Percentiles rank a stretch among this genome's conserved stretches.
Evolutionary conservation across 192 early-diverging fungal species (phyloP).

Genomic region (Coemansia sp.): DNA sequence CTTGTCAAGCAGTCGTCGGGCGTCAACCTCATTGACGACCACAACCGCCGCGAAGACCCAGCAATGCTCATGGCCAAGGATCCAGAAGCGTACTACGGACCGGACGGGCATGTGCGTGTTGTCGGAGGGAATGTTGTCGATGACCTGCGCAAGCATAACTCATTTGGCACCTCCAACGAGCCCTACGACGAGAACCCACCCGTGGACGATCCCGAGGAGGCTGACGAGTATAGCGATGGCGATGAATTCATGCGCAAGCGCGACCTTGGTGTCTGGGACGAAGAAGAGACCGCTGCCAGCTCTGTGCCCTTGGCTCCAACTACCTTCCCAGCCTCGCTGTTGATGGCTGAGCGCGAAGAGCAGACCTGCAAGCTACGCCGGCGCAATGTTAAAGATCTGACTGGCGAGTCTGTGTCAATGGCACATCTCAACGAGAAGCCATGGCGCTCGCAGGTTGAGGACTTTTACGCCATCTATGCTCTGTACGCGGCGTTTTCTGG

Average conservation of each 20-base stretch:
- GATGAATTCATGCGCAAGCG: slow-evolving; percentile 57
- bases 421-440: slow-evolving; percentile 33
- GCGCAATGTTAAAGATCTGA: slow-evolving; percentile 23
- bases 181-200: slow-evolving; percentile 55
- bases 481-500: slow-evolving; percentile 41
- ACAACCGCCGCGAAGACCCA: slow-evolving; percentile 53
- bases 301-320: slow-evolving; percentile 16
- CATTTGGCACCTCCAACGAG: slow-evolving; percentile 33
- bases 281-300: slow-evolving; percentile 20
- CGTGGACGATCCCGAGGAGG: slow-evolving; percentile 50
- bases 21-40: slow-evolving; percentile 52
- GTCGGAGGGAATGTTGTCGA: slow-evolving; percentile 50
- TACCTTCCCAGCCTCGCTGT: not conserved
- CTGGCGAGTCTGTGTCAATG: slow-evolving; percentile 39
- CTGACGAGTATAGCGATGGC: slow-evolving; percentile 52
- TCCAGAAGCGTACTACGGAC: slow-evolving; percentile 47
- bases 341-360: not conserved
- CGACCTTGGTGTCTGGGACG: slow-evolving; percentile 28
- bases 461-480: slow-evolving; percentile 44
- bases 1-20: slow-evolving; percentile 50
- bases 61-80: slow-evolving; percentile 56
- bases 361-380: slow-evolving; percentile 5
- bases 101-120: slow-evolving; percentile 47
- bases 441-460: slow-evolving; percentile 50
- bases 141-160: slow-evolving; percentile 52